Conservation (phyloP, 805 yeast genomes). For the Metschnikowia picachoensis region DNA sequence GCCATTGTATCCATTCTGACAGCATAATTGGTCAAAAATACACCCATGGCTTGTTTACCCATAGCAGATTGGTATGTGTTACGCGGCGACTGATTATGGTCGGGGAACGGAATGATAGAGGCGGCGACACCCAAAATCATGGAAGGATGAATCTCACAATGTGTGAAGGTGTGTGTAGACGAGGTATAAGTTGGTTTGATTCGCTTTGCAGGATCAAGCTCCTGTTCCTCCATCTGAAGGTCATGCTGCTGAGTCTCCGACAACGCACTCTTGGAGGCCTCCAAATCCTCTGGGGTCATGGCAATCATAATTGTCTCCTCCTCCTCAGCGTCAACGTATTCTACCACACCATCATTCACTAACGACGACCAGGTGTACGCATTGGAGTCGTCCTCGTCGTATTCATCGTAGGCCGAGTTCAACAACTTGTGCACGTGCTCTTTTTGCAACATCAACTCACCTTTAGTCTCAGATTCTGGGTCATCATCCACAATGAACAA, state of each 20-base stretch:
- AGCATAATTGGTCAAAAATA: slow-evolving; percentile 87
- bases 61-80: slow-evolving; percentile 98
- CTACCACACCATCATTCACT: slow-evolving; percentile 83
- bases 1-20: slow-evolving; percentile 99
- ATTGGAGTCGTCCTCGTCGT: slow-evolving; percentile 47
- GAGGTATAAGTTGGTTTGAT: slow-evolving; percentile 61
- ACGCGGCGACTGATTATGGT: slow-evolving; percentile 99
- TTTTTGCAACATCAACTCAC: slow-evolving; percentile 79
- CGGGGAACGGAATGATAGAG: slow-evolving; percentile 98
- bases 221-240: slow-evolving; percentile 41
- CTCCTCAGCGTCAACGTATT: slow-evolving; percentile 97
- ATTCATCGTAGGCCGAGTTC: slow-evolving; percentile 60
- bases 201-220: slow-evolving; percentile 75
- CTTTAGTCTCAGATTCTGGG: slow-evolving; percentile 59
- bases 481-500: slow-evolving; percentile 90
- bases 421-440: slow-evolving; percentile 74
- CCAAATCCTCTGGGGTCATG: slow-evolving; percentile 96
- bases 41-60: slow-evolving; percentile 99
- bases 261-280: slow-evolving; percentile 47
- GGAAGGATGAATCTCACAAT: slow-evolving; percentile 98
- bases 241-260: slow-evolving; percentile 43
- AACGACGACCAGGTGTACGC: slow-evolving; percentile 80
- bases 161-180: slow-evolving; percentile 80
- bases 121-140: slow-evolving; percentile 99
- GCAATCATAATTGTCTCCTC: slow-evolving; percentile 98